These are phyloP conservation scores for Candida parachauliodes DNA, from an alignment of 805 yeast species.

Conservation along the genomic window DNA sequence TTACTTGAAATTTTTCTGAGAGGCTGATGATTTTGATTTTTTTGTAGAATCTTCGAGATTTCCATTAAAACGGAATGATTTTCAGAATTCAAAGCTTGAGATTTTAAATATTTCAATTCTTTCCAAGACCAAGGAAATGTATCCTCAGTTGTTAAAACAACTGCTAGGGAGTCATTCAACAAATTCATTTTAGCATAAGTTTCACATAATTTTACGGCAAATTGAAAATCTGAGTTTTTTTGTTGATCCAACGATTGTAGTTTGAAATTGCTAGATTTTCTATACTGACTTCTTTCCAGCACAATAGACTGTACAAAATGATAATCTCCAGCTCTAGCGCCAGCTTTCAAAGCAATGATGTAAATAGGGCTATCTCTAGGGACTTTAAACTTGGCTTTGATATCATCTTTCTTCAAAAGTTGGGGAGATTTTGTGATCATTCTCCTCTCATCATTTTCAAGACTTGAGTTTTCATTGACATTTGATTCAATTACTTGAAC, in stretches of 20 bases:
- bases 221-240: slow-evolving; percentile 53
- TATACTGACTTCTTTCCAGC: slow-evolving; percentile 73
- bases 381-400: slow-evolving; percentile 9
- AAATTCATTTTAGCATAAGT: slow-evolving; percentile 53
- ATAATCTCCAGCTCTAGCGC: slow-evolving; percentile 50
- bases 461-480: slow-evolving; percentile 9
- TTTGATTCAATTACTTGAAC: slow-evolving; percentile 12
- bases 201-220: slow-evolving; percentile 69
- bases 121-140: slow-evolving; percentile 67
- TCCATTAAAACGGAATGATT: slow-evolving; percentile 21
- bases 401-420: neutral
- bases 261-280: slow-evolving; percentile 54
- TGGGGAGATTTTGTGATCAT: slow-evolving; percentile 12
- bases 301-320: slow-evolving; percentile 65
- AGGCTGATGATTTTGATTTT: too few species aligned
- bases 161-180: slow-evolving; percentile 65
- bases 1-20: too few species aligned
- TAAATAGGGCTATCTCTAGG: slow-evolving; percentile 47
- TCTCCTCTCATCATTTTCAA: neutral
- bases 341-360: slow-evolving; percentile 62
- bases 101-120: slow-evolving; percentile 26
- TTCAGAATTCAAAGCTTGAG: slow-evolving; percentile 31
- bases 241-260: slow-evolving; percentile 30
- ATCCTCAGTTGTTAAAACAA: slow-evolving; percentile 62
- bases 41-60: neutral